These are phyloP conservation scores for Exutisphaerella laricina DNA, from an alignment of 2,329 filamentous ascomycete species.

Conservation along the genomic window DNA sequence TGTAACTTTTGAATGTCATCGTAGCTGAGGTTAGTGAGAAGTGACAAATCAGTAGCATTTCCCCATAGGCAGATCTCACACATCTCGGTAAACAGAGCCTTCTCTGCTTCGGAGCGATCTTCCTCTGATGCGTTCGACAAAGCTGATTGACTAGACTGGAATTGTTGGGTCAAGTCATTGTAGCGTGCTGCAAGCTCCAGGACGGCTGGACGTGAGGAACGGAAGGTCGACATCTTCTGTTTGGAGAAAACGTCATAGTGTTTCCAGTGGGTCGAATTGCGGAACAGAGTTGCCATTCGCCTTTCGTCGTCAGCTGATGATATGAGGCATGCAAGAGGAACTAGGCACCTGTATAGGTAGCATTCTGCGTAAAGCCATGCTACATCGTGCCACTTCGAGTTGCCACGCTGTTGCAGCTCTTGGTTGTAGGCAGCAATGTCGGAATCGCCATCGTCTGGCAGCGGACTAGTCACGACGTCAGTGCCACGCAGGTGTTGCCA, in stretches of 20 bases:
- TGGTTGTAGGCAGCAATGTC: conserved; percentile 81
- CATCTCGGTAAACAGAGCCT: conserved; percentile 82
- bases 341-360: conserved; percentile 86
- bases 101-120: conserved; percentile 62
- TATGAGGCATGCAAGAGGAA: conserved; percentile 10
- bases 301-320: conserved; percentile 39
- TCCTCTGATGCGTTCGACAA: conserved; percentile 42
- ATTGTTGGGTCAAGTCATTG: conserved; percentile 63
- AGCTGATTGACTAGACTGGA: conserved; percentile 49
- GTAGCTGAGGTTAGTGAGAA: conserved; percentile 83
- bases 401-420: conserved; percentile 69
- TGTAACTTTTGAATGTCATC: conserved; percentile 97
- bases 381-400: conserved; percentile 73
- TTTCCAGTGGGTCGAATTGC: conserved; percentile 75
- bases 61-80: conserved; percentile 96
- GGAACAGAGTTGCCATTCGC: conserved; percentile 75
- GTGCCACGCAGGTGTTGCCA: too few species aligned
- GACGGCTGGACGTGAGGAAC: conserved; percentile 80
- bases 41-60: conserved; percentile 89
- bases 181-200: conserved; percentile 77
- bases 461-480: conserved; percentile 48
- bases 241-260: conserved; percentile 81
- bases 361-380: conserved; percentile 92
- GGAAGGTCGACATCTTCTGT: conserved; percentile 89
- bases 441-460: conserved; percentile 67